A percentile compares a stretch with the other conserved stretches of the same genome.
Conservation (phyloP, 2,329 filamentous ascomycete species). For the Verticillium klebahnii region DNA sequence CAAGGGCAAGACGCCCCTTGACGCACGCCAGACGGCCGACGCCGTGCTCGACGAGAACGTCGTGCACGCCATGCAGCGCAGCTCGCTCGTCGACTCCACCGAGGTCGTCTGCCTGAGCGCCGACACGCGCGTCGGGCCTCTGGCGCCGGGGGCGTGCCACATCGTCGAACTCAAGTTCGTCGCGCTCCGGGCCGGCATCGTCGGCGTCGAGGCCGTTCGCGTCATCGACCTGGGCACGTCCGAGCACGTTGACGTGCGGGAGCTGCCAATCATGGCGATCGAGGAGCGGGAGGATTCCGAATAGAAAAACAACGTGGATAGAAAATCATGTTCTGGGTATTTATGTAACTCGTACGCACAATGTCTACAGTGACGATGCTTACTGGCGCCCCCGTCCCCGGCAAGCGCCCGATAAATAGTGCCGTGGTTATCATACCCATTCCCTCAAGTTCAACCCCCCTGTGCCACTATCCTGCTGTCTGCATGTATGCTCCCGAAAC, state of each 20-base stretch:
- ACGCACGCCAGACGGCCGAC: conserved; percentile 45
- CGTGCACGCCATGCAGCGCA: conserved; percentile 66
- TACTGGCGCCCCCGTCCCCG: background rate
- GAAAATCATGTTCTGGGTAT: background rate
- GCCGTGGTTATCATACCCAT: background rate
- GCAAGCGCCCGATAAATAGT: background rate
- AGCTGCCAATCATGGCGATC: conserved; percentile 66
- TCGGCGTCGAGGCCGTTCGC: conserved; percentile 67
- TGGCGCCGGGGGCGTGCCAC: conserved; percentile 69
- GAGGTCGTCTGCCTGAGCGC: conserved; percentile 73
- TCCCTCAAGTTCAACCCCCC: background rate
- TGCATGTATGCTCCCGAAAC: background rate
- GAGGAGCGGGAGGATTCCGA: conserved; percentile 18
- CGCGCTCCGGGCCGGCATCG: conserved; percentile 60
- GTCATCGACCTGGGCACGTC: conserved; percentile 70
- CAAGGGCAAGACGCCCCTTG: conserved; percentile 9
- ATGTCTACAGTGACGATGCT: background rate
- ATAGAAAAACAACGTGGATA: background rate
- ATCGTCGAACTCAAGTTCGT: conserved; percentile 70
- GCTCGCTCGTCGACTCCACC: conserved; percentile 55
- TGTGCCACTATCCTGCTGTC: background rate
- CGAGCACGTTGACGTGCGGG: conserved; percentile 72
- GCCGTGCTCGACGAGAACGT: conserved; percentile 69
- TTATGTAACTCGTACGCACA: background rate
- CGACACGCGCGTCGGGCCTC: conserved; percentile 67